Base-by-base conservation (phyloP, 805 yeast genomes). In the Candida ortonii region DNA sequence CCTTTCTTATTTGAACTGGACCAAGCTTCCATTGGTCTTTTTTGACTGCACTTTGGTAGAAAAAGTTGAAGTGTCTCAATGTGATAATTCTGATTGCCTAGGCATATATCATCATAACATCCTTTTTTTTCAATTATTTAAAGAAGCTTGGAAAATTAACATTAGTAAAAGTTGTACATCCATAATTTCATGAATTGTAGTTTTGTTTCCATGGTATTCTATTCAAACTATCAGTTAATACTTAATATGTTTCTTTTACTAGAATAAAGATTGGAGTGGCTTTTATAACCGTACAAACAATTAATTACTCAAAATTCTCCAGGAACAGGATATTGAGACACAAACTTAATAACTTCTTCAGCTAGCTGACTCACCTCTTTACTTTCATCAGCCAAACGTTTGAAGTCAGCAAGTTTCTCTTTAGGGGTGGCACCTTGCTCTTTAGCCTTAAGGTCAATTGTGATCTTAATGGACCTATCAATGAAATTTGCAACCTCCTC, bases 311-410 rank as follows among this genome's bases (percentile, higher is more conserved):
- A 64, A 17, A 70, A 55, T 39, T 84, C 95, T 51, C 95, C 95
- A 34, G 97, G 97, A 44, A 88, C 94, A 17, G 96, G 95, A 67
- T 69, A 87, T 43, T 73, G 55, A 23, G 80, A 71, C 30, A 74
- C 90, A 86, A 90, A 87, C 15, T 65, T 65, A 29, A 77, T 67
- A 36, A 87, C 85, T 55, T 83, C 89, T 33, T 70, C 57, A 43
- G 76, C 78, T 52, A 86, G 67, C 5, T 61, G 62, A 57, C 73
- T 70, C 28, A 87, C 80, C 43, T 77, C 80, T 4, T 61, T 68
- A 47, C 76, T 71, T 45, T 78, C 80, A 41, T 70, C 74, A 38
- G 89, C 93, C 50, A 78, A 69, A 44, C 68, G 53, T 64, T 84
- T 82, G 76, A 87, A 87, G 50, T 76, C 73, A 12, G 76, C 76